Conservation (phyloP, 768 basidiomycete species). For the Clathrus columnatus region DNA sequence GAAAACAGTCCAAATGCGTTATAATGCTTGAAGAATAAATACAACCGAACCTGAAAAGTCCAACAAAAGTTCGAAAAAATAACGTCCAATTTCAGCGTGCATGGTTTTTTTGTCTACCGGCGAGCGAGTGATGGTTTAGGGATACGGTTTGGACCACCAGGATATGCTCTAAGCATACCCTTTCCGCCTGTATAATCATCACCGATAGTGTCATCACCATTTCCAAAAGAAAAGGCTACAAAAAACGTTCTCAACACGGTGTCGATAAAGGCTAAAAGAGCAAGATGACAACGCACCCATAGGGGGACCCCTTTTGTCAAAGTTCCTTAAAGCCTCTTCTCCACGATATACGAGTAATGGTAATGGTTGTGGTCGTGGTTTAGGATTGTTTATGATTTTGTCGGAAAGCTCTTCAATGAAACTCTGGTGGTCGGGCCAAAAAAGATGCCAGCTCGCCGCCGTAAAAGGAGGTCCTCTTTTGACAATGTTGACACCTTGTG, state of each 20-base stretch:
- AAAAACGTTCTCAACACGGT: too few relatives aligned
- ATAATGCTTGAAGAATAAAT: background rate
- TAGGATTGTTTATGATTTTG: background rate
- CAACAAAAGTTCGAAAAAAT: too few relatives aligned
- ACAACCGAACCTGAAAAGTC: too few relatives aligned
- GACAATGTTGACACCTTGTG: background rate
- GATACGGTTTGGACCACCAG: slow-evolving; percentile 4
- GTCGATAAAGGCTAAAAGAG: background rate
- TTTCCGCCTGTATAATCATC: slow-evolving; percentile 6
- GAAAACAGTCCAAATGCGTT: background rate
- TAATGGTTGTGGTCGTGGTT: background rate
- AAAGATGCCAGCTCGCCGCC: slow-evolving; percentile 4
- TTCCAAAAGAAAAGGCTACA: slow-evolving; percentile 3
- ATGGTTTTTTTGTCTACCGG: too few relatives aligned
- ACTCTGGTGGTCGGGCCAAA: slow-evolving; percentile 8
- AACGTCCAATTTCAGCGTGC: too few relatives aligned
- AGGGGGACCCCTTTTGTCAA: slow-evolving; percentile 3
- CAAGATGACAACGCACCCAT: slow-evolving; percentile 2
- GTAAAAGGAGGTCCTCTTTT: background rate
- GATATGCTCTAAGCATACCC: slow-evolving; percentile 4
- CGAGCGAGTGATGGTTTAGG: background rate
- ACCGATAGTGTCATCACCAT: background rate
- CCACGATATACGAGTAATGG: slow-evolving; percentile 1
- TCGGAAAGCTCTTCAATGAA: slow-evolving; percentile 6
- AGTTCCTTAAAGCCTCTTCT: background rate